Conservation (phyloP, 129 eudicot species). For the Dittrichia graveolens region DNA sequence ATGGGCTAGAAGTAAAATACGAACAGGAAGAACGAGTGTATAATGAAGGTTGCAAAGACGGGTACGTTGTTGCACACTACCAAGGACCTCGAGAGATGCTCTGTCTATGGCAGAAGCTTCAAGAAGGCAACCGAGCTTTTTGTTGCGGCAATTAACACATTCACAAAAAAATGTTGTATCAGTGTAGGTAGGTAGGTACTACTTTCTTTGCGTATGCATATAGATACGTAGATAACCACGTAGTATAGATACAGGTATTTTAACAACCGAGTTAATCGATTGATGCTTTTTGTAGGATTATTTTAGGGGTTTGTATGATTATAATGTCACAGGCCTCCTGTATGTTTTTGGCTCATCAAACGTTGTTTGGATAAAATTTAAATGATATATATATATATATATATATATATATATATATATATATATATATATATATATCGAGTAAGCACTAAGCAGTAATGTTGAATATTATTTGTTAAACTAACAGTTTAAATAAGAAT, state of each 20-base stretch:
- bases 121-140: conserved; percentile 59
- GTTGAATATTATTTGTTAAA: too few relatives aligned
- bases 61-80: conserved; percentile 93
- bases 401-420: too few relatives aligned
- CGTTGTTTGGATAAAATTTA: too few relatives aligned
- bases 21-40: conserved; percentile 68
- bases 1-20: conserved; percentile 68
- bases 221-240: conserved; percentile 29
- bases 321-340: not conserved
- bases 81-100: conserved; percentile 96
- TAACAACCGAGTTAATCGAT: conserved; percentile 13
- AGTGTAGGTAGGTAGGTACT: conserved; percentile 23
- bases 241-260: conserved; percentile 22
- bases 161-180: conserved; percentile 25
- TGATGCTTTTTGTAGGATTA: conserved; percentile 27
- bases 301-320: not conserved
- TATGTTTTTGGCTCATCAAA: too few relatives aligned
- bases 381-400: too few relatives aligned
- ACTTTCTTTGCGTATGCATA: conserved; percentile 17
- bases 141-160: conserved; percentile 70
- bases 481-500: too few relatives aligned
- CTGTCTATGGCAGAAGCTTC: conserved; percentile 95
- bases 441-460: too few relatives aligned
- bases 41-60: conserved; percentile 83
- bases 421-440: too few relatives aligned